phyloP scores from a whole-genome alignment of 345 rosid species.

The Gossypium raimondii region DNA sequence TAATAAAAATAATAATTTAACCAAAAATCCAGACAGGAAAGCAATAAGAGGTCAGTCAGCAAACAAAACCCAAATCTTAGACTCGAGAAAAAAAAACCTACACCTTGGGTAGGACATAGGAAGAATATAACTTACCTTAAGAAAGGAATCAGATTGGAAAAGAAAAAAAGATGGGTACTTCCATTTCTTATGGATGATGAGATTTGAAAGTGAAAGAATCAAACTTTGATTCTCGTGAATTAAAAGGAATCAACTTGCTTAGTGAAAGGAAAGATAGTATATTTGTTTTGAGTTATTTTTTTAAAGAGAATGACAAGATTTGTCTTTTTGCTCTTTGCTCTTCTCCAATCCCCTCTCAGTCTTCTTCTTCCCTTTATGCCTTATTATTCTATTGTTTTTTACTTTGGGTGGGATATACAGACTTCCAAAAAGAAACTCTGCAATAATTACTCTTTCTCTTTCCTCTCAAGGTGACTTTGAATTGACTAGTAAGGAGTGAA shows the following conservation, averaged over 20 bases:
- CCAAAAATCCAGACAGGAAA: background rate
- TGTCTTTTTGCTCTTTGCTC: slow-evolving; percentile 1
- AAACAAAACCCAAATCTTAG: background rate
- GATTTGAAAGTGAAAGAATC: slow-evolving; percentile 6
- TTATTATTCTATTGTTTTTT: background rate
- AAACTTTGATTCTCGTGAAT: slow-evolving; percentile 6
- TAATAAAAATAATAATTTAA: too few relatives aligned
- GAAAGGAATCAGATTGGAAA: slow-evolving; percentile 8
- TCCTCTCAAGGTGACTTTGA: background rate
- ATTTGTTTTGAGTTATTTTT: background rate
- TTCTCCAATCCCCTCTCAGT: background rate
- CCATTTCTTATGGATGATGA: background rate
- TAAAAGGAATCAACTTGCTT: slow-evolving; percentile 10
- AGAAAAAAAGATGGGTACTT: background rate
- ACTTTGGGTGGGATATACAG: background rate
- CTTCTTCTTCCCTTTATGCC: background rate
- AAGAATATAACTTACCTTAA: slow-evolving; percentile 9
- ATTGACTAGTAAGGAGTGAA: background rate
- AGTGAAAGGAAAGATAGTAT: background rate
- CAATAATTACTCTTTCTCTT: background rate
- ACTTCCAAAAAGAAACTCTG: background rate
- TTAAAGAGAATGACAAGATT: background rate
- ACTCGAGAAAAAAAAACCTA: background rate
- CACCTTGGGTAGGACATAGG: background rate
- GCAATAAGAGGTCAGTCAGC: background rate